Evolutionary conservation across 345 rosid species (phyloP), one percentile per base, ranked within the genome.

Genomic region (Salix exigua): DNA sequence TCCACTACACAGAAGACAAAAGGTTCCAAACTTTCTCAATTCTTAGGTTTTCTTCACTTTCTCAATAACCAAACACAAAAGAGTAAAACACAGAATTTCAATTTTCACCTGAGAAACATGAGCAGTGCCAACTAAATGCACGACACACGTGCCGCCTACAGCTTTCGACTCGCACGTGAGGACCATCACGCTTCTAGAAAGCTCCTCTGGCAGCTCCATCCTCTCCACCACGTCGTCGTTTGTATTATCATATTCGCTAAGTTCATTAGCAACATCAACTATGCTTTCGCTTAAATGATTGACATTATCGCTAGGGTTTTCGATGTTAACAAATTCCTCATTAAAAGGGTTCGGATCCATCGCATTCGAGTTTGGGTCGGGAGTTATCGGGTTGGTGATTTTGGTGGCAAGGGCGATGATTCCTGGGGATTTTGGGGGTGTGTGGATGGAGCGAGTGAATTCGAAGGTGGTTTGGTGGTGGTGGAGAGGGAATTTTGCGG

Each of bases 61-160:
- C 28, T 58, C 62, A n/a, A 51, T 51, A 51, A n/a, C 62, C 62
- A 58, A 58, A 55, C 62, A 55, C 28, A 55, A 9, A 48, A 26
- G 44, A 30, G 18, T 69, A 25, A 70, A n/a, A 28, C 17, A 68
- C 25, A 17, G 64, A 53, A 68, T 18, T 51, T n/a, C 62, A 58
- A 58, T 0, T n/a, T 38, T 77, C 77, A 90, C 99, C 98, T 89
- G 85, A 13, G 98, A 96, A 37, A 94, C 97, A 78, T 96, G 99
- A 70, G 95, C 96, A 62, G 98, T 94, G 26, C 97, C 99, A 60
- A 96, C 88, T 84, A 96, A 70, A 75, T 88, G 89, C 13, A 96
- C 99, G 78, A 92, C 89, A 80, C 99, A 96, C 23, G 79, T 80
- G 78, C 98, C 97, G 28, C 91, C 88, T 44, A 79, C 91, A 26